phyloP scores from a whole-genome alignment of 331 rosid genomes.

The Malus hybrid region DNA sequence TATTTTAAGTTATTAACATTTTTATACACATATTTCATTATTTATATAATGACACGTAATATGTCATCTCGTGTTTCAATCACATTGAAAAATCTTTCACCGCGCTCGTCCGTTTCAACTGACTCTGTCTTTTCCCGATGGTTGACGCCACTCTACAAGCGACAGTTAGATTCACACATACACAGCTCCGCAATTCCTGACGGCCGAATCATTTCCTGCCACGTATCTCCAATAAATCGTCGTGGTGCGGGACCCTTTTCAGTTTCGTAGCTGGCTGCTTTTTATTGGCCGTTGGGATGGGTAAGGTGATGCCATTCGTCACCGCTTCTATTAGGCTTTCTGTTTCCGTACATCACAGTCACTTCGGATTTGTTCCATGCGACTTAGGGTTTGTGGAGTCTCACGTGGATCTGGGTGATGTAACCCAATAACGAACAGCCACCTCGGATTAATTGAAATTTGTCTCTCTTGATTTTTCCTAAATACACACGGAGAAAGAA shows the following conservation, averaged over 20 bases:
- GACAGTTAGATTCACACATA: background rate
- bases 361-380: background rate
- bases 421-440: background rate
- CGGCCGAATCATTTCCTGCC: conserved; percentile 6
- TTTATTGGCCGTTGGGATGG: background rate
- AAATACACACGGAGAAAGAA: background rate
- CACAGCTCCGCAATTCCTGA: background rate
- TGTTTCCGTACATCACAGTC: conserved; percentile 7
- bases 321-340: background rate
- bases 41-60: too few species aligned
- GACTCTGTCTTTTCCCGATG: background rate
- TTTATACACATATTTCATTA: too few species aligned
- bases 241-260: background rate
- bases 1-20: too few species aligned
- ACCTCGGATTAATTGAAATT: background rate
- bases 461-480: background rate
- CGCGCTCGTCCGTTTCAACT: conserved; percentile 7
- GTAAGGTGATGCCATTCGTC: background rate
- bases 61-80: rapidly evolving
- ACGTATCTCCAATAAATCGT: background rate
- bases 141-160: background rate
- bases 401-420: background rate
- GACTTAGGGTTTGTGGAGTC: background rate
- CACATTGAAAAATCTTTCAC: background rate
- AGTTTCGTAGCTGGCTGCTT: background rate